Conservation (phyloP, 176 grass and related monocot genomes). For the Dendrocalamus sinicus region DNA sequence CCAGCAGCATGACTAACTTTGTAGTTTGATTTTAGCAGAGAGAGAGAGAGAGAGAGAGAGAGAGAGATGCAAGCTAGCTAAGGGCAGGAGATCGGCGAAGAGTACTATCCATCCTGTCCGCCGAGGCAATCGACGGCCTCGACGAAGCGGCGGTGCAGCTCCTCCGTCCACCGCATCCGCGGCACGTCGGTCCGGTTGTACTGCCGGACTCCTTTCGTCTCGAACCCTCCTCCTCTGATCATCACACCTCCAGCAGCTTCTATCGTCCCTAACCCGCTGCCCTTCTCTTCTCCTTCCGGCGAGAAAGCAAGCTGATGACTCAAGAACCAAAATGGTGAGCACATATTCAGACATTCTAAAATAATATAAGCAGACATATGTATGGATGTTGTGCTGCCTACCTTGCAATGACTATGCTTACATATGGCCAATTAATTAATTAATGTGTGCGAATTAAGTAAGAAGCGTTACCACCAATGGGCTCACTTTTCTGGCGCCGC, state of each 20-base stretch:
- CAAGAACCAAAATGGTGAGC: background rate
- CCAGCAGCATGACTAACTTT: background rate
- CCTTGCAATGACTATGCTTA: background rate
- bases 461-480: background rate
- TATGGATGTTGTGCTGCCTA: background rate
- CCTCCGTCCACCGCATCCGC: conserved; percentile 90
- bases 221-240: conserved; percentile 51
- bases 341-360: background rate
- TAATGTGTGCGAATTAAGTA: conserved; percentile 30
- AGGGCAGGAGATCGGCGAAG: background rate
- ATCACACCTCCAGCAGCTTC: background rate
- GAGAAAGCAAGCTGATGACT: background rate
- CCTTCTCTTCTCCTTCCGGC: background rate
- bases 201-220: conserved; percentile 73
- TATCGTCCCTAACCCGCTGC: background rate
- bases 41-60: background rate
- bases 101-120: conserved; percentile 63
- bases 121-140: conserved; percentile 80
- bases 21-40: background rate
- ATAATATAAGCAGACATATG: background rate
- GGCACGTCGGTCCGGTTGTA: conserved; percentile 82
- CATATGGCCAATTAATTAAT: background rate
- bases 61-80: background rate
- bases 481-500: conserved; percentile 20
- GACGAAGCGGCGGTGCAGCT: conserved; percentile 80